A percentile compares a stretch with the other conserved stretches of the same genome.
phyloP scores from a whole-genome alignment of 139 green algal species.

The Chlorella ohadii region DNA sequence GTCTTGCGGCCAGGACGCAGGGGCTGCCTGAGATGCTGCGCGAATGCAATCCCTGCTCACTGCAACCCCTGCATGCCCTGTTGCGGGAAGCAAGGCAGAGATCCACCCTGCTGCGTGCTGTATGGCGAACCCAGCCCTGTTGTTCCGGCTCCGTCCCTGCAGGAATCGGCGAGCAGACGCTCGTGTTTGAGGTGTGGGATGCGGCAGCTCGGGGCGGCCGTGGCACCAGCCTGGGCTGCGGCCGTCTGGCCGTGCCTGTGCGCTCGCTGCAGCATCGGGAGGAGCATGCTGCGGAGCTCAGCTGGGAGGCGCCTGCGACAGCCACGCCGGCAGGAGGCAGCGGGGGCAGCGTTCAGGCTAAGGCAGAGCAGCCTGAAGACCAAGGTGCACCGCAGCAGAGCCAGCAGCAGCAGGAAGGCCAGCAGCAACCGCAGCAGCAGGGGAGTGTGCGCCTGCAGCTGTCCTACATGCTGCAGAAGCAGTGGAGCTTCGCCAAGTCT shows the following conservation, averaged over 20 bases:
- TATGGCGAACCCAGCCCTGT: too few species aligned
- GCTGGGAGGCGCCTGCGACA: neutral
- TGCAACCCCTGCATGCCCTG: neutral
- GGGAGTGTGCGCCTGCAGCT: conserved; percentile 5
- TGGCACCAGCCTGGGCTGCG: conserved; percentile 38
- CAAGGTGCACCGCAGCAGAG: neutral
- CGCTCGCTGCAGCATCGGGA: conserved; percentile 33
- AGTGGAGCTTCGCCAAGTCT: conserved; percentile 30
- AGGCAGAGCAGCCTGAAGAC: neutral
- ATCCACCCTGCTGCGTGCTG: too few species aligned
- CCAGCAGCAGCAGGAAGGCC: neutral
- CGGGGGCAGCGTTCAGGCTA: neutral
- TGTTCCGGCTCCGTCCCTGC: neutral
- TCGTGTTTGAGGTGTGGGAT: conserved; percentile 55
- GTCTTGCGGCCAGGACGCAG: too few species aligned
- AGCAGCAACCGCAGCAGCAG: neutral
- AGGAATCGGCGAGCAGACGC: conserved; percentile 13
- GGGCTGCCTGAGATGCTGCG: too few species aligned
- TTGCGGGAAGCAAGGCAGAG: neutral
- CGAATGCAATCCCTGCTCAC: too few species aligned
- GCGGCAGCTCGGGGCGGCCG: conserved; percentile 40
- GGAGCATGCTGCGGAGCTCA: conserved; percentile 10
- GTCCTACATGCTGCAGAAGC: conserved; percentile 36
- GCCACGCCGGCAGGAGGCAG: neutral
- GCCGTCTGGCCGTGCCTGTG: neutral